phyloP scores from a whole-genome alignment of 305 asterid genomes.

The Fraxinus angustifolia region DNA sequence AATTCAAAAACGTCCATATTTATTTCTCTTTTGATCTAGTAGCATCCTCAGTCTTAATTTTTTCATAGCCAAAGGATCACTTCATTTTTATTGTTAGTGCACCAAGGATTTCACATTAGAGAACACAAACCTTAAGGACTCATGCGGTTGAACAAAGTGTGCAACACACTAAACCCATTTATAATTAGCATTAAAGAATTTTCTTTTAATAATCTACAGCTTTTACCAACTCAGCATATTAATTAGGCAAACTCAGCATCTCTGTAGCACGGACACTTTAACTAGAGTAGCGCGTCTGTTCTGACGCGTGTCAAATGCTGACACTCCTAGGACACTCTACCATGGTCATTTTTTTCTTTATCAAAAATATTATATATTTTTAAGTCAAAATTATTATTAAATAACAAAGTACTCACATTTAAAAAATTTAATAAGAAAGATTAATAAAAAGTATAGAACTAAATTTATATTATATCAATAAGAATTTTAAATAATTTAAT shows the following conservation, averaged over 20 bases:
- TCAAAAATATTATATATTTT: too few relatives aligned
- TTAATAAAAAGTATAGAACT: too few relatives aligned
- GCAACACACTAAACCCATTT: background rate
- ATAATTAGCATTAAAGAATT: constrained; percentile 1
- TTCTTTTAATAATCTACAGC: background rate
- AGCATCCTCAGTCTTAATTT: background rate
- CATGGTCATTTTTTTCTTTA: too few relatives aligned
- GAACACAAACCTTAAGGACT: background rate
- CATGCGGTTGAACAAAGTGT: background rate
- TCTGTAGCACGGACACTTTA: too few relatives aligned
- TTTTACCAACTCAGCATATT: constrained; percentile 3
- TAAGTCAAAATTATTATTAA: too few relatives aligned
- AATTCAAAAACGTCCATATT: background rate
- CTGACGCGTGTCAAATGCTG: too few relatives aligned
- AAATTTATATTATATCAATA: too few relatives aligned
- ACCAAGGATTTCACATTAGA: background rate
- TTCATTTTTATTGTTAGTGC: background rate
- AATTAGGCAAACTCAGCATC: background rate
- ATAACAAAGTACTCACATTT: too few relatives aligned
- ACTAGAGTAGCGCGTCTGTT: too few relatives aligned
- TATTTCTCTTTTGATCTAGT: background rate
- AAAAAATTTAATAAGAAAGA: too few relatives aligned
- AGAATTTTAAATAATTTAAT: too few relatives aligned
- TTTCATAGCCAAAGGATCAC: background rate
- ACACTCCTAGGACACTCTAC: too few relatives aligned